Evolutionary conservation across 2,329 filamentous ascomycete genomes (phyloP), one percentile per base, ranked within the genome.

Genomic region (Ilyonectria destructans): DNA sequence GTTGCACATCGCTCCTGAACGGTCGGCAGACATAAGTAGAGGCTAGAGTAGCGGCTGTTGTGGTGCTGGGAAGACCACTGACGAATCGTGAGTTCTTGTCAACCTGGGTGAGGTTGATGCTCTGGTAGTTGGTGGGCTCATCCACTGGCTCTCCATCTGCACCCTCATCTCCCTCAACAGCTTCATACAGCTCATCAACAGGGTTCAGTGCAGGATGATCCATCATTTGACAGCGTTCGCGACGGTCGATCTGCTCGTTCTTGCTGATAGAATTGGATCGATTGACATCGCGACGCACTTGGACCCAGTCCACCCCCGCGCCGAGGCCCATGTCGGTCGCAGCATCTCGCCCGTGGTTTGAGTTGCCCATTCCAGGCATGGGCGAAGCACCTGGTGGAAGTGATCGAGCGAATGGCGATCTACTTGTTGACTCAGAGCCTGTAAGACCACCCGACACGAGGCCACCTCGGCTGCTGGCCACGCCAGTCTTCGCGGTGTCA

Each of bases 1-100:
- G 90, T 80, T 99, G 96, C 1, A 98, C 94, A 75, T 98, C 96
- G 80, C 94, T 98, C 67, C 95, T 89, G 80, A 98, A 97, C 0
- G 96, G 97, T 31, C 96, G 90, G 78, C 97, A 99, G 12, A 99
- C 91, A 78, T 97, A 97, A 1, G 92, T 94, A 65, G 96, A 96
- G 0, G 96, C 95, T 17, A 99, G 85, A 33, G 92, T 93, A 29
- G 92, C 89, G 0, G 96, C 91, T 17, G 93, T 97, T 1, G 93
- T 94, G 82, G 92, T 92, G 0, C 93, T 90, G 1, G 96, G 95
- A 17, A 97, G 85, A 73, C 89, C 94, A 77, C 90, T 93, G 70
- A 98, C 88, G 80, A 98, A 99, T 1, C 96, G 91, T 6, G 95
- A 93, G 77, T 95, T 97, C 82, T 99, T 99, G 84, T 99, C 96